These are phyloP conservation scores for Metrosideros polymorpha DNA, from an alignment of 441 rosid genomes.

Conservation along the genomic window DNA sequence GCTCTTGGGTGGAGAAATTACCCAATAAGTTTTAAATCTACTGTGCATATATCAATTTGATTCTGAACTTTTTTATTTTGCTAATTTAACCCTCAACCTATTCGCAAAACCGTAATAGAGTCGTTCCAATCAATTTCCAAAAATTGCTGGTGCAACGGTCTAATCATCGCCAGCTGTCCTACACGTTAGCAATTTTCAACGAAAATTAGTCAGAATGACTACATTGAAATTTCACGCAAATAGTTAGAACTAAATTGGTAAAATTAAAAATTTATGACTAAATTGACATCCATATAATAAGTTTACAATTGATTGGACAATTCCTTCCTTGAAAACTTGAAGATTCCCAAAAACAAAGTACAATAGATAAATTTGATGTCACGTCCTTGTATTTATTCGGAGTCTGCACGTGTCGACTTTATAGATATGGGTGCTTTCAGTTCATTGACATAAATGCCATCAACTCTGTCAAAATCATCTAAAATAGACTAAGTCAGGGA, in stretches of 20 bases:
- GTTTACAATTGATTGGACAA: not conserved
- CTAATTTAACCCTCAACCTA: too few relatives aligned
- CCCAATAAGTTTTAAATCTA: too few relatives aligned
- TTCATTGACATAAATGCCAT: not conserved
- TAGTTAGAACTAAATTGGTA: not conserved
- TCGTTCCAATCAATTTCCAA: too few relatives aligned
- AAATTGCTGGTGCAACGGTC: too few relatives aligned
- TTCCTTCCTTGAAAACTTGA: not conserved
- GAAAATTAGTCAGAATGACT: not conserved
- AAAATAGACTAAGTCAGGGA: not conserved
- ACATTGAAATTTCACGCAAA: fast-evolving
- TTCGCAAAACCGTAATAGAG: too few relatives aligned
- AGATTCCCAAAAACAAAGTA: not conserved
- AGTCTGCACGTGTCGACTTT: not conserved
- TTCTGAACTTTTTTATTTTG: too few relatives aligned
- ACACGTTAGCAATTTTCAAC: fast-evolving
- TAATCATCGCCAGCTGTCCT: too few relatives aligned
- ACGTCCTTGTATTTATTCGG: not conserved
- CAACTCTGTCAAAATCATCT: not conserved
- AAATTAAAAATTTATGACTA: not conserved
- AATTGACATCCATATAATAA: fast-evolving
- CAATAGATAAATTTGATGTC: not conserved
- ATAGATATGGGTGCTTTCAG: not conserved
- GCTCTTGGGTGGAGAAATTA: not conserved
- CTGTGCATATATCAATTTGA: fast-evolving